Evolutionary conservation across 2,329 filamentous ascomycete genomes (phyloP).

Genomic region (Incumbomyces delicatus): DNA sequence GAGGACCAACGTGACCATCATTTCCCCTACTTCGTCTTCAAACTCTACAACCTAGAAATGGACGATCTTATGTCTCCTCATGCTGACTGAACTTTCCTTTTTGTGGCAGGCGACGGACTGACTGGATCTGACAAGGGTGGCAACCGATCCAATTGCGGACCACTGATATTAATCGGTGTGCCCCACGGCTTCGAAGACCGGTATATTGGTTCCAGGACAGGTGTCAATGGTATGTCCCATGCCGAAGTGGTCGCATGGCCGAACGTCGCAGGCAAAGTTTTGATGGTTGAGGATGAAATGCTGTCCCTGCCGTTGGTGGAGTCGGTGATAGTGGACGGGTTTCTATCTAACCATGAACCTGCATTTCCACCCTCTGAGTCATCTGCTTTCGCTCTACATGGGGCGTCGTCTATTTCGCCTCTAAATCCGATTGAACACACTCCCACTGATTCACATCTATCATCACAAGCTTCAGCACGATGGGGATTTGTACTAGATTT

Average conservation of each 20-base stretch:
- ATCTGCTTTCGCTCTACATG: not conserved
- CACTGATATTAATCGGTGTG: slow-evolving; percentile 1
- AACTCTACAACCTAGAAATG: too few species aligned
- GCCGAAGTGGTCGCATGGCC: not conserved
- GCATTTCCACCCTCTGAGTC: not conserved
- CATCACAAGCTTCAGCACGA: not conserved
- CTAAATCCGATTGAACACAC: too few species aligned
- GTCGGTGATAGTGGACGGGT: not conserved
- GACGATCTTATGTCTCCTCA: not conserved
- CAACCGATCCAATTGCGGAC: not conserved
- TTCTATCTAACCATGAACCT: not conserved
- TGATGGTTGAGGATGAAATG: not conserved
- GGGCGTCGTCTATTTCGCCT: too few species aligned
- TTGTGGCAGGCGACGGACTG: not conserved
- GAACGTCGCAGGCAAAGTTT: not conserved
- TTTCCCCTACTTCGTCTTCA: too few species aligned
- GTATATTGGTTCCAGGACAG: not conserved
- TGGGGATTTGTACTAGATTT: not conserved
- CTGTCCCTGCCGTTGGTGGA: not conserved
- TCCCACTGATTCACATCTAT: too few species aligned
- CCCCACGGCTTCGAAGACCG: slow-evolving; percentile 4
- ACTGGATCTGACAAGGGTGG: not conserved
- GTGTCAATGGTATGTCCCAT: not conserved
- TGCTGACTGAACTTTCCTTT: not conserved
- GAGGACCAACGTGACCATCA: too few species aligned